These are phyloP conservation scores for Neonectria magnoliae DNA, from an alignment of 2,329 filamentous ascomycete genomes.

Conservation along the genomic window DNA sequence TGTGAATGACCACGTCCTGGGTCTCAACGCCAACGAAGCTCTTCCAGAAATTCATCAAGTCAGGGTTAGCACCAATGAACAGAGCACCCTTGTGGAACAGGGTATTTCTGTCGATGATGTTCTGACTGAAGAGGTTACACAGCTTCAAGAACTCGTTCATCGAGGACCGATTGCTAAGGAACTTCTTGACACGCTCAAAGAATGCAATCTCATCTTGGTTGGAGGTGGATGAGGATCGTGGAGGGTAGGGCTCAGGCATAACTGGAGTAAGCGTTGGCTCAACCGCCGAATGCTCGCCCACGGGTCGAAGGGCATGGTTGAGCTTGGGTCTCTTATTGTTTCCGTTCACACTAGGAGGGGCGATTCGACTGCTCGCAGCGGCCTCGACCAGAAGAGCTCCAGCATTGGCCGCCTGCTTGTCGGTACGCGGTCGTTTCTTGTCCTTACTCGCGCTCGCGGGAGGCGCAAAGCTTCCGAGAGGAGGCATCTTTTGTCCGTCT, in stretches of 20 bases:
- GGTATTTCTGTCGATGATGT: constrained; percentile 86
- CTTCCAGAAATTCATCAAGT: constrained; percentile 91
- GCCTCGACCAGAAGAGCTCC: constrained; percentile 57
- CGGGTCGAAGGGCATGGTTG: constrained; percentile 72
- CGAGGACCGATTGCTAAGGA: constrained; percentile 88
- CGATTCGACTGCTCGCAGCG: constrained; percentile 49
- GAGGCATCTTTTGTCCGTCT: constrained; percentile 83
- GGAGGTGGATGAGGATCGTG: constrained; percentile 76
- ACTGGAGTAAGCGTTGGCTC: constrained; percentile 90
- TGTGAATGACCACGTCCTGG: constrained; percentile 81
- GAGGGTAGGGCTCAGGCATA: constrained; percentile 86
- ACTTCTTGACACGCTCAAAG: constrained; percentile 97
- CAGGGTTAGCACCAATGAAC: constrained; percentile 88
- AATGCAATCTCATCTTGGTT: constrained; percentile 88
- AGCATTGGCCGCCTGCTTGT: constrained; percentile 62
- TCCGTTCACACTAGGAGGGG: constrained; percentile 48
- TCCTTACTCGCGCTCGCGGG: constrained; percentile 85
- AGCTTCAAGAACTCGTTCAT: constrained; percentile 98
- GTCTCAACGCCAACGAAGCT: constrained; percentile 82
- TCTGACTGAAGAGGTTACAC: constrained; percentile 93
- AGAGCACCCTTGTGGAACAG: constrained; percentile 83
- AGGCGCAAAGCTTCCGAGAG: constrained; percentile 93
- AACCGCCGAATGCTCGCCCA: constrained; percentile 69
- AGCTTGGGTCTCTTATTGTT: constrained; percentile 80
- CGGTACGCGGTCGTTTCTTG: constrained; percentile 81